Percentiles rank a stretch among this genome's conserved stretches.
Conservation (phyloP, 2,329 filamentous ascomycete genomes). For the Penicillium thymicola region DNA sequence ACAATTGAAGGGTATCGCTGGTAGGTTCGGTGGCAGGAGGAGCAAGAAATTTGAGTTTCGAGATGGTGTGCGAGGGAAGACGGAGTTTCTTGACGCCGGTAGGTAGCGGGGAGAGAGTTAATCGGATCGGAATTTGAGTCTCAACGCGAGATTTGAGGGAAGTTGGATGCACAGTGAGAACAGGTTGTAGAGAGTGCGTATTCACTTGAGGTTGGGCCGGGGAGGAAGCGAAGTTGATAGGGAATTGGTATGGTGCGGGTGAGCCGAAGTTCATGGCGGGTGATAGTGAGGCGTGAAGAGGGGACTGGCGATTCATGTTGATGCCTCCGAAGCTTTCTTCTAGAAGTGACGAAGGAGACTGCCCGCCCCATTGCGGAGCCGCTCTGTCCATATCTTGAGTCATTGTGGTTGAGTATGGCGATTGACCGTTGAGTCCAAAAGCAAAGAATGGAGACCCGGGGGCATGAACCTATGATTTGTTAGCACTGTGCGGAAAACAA, state of each 20-base stretch:
- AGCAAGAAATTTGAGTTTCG: conserved; percentile 85
- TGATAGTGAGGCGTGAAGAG: conserved; percentile 38
- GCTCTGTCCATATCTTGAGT: conserved; percentile 31
- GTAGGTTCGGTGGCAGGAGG: conserved; percentile 65
- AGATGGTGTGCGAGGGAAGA: conserved; percentile 84
- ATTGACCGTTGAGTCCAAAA: conserved; percentile 36
- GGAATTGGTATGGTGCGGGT: conserved; percentile 33
- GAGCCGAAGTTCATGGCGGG: conserved; percentile 38
- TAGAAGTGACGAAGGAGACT: conserved; percentile 43
- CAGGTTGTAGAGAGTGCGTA: conserved; percentile 36
- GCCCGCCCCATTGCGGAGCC: conserved; percentile 38
- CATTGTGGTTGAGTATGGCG: conserved; percentile 35
- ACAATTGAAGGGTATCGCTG: conserved; percentile 73
- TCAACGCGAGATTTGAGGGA: conserved; percentile 87
- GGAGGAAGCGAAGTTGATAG: conserved; percentile 36
- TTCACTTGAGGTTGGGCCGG: conserved; percentile 27
- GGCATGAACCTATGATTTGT: conserved; percentile 21
- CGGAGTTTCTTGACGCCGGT: conserved; percentile 74
- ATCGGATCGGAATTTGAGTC: conserved; percentile 87
- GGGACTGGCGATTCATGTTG: conserved; percentile 45
- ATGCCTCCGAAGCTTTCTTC: conserved; percentile 47
- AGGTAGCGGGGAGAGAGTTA: conserved; percentile 74
- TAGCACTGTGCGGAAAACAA: not conserved
- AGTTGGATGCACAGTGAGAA: conserved; percentile 62
- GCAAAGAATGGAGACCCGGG: conserved; percentile 34